Evolutionary conservation across 371 early-diverging fungal species (phyloP), one percentile per base, ranked within the genome.

Genomic region (Mucor racemosus): DNA sequence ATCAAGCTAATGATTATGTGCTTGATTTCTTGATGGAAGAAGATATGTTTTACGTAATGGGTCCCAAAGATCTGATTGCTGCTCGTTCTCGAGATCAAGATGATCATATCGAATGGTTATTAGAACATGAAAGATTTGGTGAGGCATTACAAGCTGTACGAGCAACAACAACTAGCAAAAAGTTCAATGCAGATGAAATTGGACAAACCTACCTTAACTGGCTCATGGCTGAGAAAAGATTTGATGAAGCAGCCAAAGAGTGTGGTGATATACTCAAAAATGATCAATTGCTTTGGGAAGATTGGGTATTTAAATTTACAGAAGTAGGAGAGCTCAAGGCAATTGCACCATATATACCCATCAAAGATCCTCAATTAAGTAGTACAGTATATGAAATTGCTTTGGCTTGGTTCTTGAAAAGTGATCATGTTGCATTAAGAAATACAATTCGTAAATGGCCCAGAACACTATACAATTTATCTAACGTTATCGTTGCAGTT

Each of bases 41-140:
- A 62, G 87, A 89, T 53, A 82, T 87, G 81, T 96, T 91, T 75
- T 95, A 93, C 69, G 85, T 98, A 0, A 83, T 95, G 44, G 93
- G 95, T 9, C 98, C 97, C 10, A 95, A 95, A 75, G 96, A 97
- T 76, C 82, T 98, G 17, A 88, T 98, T 33, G 84, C 91, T 4
- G 97, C 96, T n/a, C 84, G 88, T 36, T 91, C 93, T 5, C 86
- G 97, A 41, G 96, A 95, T 66, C 60, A 91, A 41, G 90, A 91
- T 36, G 98, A 99, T 80, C 97, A 95, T 65, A 90, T 99, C 61
- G 90, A 93, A 57, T 99, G 97, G 97, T 80, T 95, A 13, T 74
- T 93, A 44, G 93, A 92, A 55, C 84, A 90, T 17, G 85, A 84
- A 21, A 75, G 86, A 34, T 96, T 94, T 70, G 91, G 86, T 21